These are phyloP conservation scores for Claviceps pazoutovae DNA, from an alignment of 2,329 filamentous ascomycete species.

Conservation along the genomic window DNA sequence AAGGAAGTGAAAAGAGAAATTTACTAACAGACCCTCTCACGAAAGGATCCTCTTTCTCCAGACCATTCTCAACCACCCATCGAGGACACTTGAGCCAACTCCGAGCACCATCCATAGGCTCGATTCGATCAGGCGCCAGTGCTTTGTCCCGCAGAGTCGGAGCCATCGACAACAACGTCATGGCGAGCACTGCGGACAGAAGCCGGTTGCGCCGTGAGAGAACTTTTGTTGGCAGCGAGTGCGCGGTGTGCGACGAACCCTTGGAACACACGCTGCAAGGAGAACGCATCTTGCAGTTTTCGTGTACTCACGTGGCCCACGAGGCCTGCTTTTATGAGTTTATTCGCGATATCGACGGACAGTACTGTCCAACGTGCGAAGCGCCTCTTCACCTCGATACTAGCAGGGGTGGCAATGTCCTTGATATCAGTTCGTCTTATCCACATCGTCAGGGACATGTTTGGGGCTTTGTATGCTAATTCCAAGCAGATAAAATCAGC, in stretches of 20 bases:
- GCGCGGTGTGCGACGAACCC: slow-evolving; percentile 91
- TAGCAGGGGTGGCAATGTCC: slow-evolving; percentile 79
- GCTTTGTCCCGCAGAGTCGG: slow-evolving; percentile 21
- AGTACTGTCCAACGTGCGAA: slow-evolving; percentile 89
- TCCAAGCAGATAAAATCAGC: slow-evolving; percentile 70
- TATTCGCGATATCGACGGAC: slow-evolving; percentile 84
- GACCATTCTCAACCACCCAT: slow-evolving; percentile 14
- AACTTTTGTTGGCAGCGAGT: slow-evolving; percentile 90
- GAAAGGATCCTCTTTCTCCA: neutral
- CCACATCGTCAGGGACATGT: slow-evolving; percentile 9
- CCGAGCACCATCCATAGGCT: slow-evolving; percentile 20
- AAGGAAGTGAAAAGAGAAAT: neutral
- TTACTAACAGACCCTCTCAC: neutral
- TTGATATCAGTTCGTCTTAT: slow-evolving; percentile 61
- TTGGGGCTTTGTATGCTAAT: slow-evolving; percentile 13
- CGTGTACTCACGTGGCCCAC: slow-evolving; percentile 91
- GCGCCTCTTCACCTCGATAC: slow-evolving; percentile 84
- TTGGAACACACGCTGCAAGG: slow-evolving; percentile 89
- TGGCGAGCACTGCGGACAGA: slow-evolving; percentile 46
- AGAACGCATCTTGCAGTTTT: slow-evolving; percentile 89
- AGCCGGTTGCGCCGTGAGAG: slow-evolving; percentile 72
- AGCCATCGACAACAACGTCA: slow-evolving; percentile 27
- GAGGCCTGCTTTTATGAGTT: slow-evolving; percentile 99
- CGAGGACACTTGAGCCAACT: slow-evolving; percentile 14
- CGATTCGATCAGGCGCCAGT: slow-evolving; percentile 19